Percentiles rank a stretch among this genome's conserved stretches.
These are phyloP conservation scores for Mycena belliarum DNA, from an alignment of 768 basidiomycete species.

Conservation along the genomic window DNA sequence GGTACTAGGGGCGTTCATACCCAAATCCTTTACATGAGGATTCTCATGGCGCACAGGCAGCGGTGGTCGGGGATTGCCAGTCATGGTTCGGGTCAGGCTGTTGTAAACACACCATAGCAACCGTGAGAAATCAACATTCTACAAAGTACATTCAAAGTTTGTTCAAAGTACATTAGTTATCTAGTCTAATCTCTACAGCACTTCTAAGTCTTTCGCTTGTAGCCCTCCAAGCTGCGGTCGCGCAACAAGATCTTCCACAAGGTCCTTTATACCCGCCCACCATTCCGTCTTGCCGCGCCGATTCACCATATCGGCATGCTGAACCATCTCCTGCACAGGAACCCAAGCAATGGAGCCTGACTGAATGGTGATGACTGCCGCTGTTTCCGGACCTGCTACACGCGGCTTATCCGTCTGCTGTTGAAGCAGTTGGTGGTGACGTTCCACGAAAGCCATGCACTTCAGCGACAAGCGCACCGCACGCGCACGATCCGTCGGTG, in stretches of 20 bases:
- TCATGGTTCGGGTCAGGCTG: conserved; percentile 20
- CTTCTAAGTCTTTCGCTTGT: conserved; percentile 28
- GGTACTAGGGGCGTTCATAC: background rate
- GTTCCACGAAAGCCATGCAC: conserved; percentile 93
- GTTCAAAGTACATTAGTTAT: conserved; percentile 3
- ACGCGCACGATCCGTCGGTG: conserved; percentile 90
- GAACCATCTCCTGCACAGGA: conserved; percentile 79
- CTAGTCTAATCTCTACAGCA: too few species aligned
- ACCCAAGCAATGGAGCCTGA: conserved; percentile 80
- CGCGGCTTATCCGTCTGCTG: conserved; percentile 53
- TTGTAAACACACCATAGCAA: background rate
- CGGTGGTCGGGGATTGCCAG: conserved; percentile 45
- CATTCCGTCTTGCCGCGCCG: conserved; percentile 76
- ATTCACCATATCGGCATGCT: conserved; percentile 89
- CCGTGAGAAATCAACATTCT: conserved; percentile 23
- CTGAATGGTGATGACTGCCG: conserved; percentile 91
- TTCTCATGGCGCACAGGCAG: conserved; percentile 54
- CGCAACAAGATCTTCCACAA: conserved; percentile 76
- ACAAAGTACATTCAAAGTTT: conserved; percentile 12
- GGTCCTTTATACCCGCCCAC: conserved; percentile 71
- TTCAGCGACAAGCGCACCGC: conserved; percentile 88
- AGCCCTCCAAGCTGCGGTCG: conserved; percentile 55
- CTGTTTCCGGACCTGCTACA: conserved; percentile 62
- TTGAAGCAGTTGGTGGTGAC: conserved; percentile 62
- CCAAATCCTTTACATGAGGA: conserved; percentile 41